These are phyloP conservation scores for Tulasnella sp. DNA, from an alignment of 768 basidiomycete species.

Conservation along the genomic window DNA sequence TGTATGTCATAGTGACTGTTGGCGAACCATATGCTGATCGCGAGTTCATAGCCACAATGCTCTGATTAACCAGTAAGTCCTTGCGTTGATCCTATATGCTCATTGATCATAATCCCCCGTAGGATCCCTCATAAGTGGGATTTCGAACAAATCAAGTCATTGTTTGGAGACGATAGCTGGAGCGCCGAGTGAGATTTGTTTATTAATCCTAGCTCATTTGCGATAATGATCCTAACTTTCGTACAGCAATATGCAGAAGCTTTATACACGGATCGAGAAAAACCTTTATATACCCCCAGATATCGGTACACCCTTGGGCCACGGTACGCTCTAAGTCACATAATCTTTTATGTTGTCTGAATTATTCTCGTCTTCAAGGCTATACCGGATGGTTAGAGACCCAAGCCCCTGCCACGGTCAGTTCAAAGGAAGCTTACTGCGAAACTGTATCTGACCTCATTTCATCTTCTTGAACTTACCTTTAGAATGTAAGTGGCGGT, in stretches of 20 bases:
- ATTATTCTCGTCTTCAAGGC: too few species aligned
- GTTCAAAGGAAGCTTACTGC: too few species aligned
- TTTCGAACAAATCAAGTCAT: not conserved
- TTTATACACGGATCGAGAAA: conserved; percentile 6
- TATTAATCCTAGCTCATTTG: not conserved
- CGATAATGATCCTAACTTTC: not conserved
- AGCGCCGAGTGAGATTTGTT: not conserved
- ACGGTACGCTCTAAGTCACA: too few species aligned
- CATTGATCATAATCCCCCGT: too few species aligned
- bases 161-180: conserved; percentile 2
- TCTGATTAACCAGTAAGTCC: conserved; percentile 12
- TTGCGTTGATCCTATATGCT: too few species aligned
- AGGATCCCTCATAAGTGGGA: conserved; percentile 14
- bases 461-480: too few species aligned
- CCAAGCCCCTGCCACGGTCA: conserved; percentile 1
- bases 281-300: conserved; percentile 5
- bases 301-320: not conserved
- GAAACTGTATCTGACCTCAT: too few species aligned
- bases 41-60: conserved; percentile 8
- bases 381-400: conserved; percentile 11
- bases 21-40: not conserved
- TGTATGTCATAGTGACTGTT: not conserved
- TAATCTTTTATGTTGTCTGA: too few species aligned
- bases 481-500: too few species aligned
- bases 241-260: conserved; percentile 3